phyloP scores from a whole-genome alignment of 2,329 filamentous ascomycete species.

The Sordariomycetes sp. region DNA sequence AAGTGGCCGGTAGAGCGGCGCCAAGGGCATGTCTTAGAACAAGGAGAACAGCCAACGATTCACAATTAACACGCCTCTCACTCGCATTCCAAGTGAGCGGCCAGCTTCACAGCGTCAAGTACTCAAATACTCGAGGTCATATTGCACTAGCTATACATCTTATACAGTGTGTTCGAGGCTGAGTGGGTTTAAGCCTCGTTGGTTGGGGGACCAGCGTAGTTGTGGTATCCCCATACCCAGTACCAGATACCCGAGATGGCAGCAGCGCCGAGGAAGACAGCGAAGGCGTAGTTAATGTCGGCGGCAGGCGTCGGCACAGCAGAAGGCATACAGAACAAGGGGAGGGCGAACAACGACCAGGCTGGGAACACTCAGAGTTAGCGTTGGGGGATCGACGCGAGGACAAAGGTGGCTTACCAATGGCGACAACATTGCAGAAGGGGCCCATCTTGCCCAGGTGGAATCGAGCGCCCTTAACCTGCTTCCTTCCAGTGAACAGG shows the following conservation, averaged over 20 bases:
- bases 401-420: constrained; percentile 36
- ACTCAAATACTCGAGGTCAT: too few species aligned
- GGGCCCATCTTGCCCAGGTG: constrained; percentile 52
- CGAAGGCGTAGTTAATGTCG: constrained; percentile 65
- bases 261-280: constrained; percentile 62
- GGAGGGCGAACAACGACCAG: constrained; percentile 61
- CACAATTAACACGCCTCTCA: too few species aligned
- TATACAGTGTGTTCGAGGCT: background rate
- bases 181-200: constrained; percentile 19
- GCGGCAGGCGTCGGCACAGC: constrained; percentile 46
- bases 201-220: constrained; percentile 56
- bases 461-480: constrained; percentile 48
- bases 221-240: constrained; percentile 57
- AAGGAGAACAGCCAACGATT: too few species aligned
- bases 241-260: constrained; percentile 58
- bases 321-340: constrained; percentile 67
- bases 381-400: too few species aligned
- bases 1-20: too few species aligned
- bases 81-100: too few species aligned
- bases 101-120: too few species aligned
- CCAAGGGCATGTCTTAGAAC: too few species aligned
- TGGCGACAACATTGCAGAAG: constrained; percentile 53
- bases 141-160: too few species aligned
- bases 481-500: constrained; percentile 48
- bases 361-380: constrained; percentile 21